Evolutionary conservation across 2,329 filamentous ascomycete species (phyloP).

Genomic region (Mollisia scopiformis): DNA sequence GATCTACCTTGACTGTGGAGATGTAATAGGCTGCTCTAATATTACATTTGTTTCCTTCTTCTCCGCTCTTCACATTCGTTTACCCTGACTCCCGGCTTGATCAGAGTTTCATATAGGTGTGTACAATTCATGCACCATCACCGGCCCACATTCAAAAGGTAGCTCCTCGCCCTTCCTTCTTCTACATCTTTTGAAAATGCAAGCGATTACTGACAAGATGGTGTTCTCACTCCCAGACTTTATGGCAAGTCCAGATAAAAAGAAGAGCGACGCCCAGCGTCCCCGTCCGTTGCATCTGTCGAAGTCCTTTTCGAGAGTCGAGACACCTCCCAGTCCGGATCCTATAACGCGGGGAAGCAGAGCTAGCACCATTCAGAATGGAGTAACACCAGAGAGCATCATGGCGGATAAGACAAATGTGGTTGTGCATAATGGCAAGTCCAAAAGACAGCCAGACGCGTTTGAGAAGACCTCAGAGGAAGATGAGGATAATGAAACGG

Average conservation of each 20-base stretch:
- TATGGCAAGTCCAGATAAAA: constrained; percentile 33
- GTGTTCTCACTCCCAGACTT: constrained; percentile 35
- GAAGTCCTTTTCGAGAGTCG: constrained; percentile 42
- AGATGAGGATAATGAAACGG: constrained; percentile 29
- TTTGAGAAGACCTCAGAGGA: constrained; percentile 46
- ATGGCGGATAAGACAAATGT: constrained; percentile 21
- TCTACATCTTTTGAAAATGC: constrained; percentile 18
- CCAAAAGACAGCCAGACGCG: constrained; percentile 27
- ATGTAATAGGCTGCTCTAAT: constrained; percentile 25
- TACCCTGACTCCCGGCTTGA: constrained; percentile 27
- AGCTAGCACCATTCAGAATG: constrained; percentile 37
- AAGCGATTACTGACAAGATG: constrained; percentile 34
- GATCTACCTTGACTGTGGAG: constrained; percentile 17
- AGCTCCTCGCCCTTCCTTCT: constrained; percentile 3
- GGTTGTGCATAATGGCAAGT: constrained; percentile 11
- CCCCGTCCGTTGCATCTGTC: constrained; percentile 40
- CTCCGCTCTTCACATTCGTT: constrained; percentile 28
- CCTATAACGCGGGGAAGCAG: constrained; percentile 26
- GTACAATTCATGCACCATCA: constrained; percentile 33
- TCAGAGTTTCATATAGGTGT: constrained; percentile 35
- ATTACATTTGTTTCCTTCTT: constrained; percentile 19
- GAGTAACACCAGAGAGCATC: constrained; percentile 18
- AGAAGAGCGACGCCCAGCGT: constrained; percentile 29
- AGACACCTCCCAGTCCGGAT: constrained; percentile 29
- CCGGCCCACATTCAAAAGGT: constrained; percentile 24